Evolutionary conservation across 768 basidiomycete genomes (phyloP).

Genomic region (Boletus bicolor): DNA sequence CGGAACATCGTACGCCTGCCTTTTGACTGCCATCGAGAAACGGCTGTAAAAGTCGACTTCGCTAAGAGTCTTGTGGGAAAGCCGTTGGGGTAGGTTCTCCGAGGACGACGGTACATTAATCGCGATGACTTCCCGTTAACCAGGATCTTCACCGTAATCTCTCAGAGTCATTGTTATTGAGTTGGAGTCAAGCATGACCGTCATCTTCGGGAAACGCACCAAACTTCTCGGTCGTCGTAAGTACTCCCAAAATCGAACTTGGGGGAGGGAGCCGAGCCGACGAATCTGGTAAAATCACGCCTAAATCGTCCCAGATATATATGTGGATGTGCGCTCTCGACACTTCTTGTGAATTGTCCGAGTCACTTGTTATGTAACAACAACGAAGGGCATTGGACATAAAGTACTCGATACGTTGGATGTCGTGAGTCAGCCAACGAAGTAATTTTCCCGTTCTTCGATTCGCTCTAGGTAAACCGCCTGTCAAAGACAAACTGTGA

Average conservation of each 20-base stretch:
- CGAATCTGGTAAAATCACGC: conserved; percentile 9
- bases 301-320: conserved; percentile 4
- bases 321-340: background rate
- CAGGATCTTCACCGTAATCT: background rate
- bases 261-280: conserved; percentile 1
- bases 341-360: conserved; percentile 1
- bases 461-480: conserved; percentile 5
- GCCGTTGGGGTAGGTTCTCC: conserved; percentile 5
- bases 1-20: background rate
- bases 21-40: background rate
- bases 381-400: background rate
- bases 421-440: background rate
- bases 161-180: background rate
- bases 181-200: conserved; percentile 2
- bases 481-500: conserved; percentile 7
- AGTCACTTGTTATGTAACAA: background rate
- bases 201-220: conserved; percentile 1
- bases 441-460: background rate
- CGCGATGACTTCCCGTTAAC: background rate
- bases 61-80: conserved; percentile 8
- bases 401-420: background rate
- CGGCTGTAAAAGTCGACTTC: conserved; percentile 2
- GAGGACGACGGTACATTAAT: conserved; percentile 10
- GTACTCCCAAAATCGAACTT: conserved; percentile 4
- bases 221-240: background rate